A percentile compares a stretch with the other conserved stretches of the same genome.
These are phyloP conservation scores for Trichoderma brevicompactum DNA, from an alignment of 2,329 filamentous ascomycete species.

Conservation along the genomic window DNA sequence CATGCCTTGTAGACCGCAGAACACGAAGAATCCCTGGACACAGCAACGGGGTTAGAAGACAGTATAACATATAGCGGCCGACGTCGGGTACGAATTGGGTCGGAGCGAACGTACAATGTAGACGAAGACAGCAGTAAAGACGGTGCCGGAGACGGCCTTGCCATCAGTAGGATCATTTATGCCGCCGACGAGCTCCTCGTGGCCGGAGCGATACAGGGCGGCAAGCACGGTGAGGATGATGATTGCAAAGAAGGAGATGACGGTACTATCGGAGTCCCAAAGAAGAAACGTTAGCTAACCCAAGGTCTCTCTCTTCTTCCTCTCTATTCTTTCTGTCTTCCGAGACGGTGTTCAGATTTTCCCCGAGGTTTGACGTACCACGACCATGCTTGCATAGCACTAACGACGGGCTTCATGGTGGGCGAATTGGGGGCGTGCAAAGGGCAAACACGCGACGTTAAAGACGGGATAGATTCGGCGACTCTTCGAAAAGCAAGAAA, in stretches of 20 bases:
- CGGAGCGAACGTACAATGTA: conserved; percentile 71
- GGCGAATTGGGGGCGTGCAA: conserved; percentile 30
- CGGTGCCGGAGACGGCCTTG: conserved; percentile 76
- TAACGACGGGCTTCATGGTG: conserved; percentile 93
- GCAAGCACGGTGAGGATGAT: conserved; percentile 67
- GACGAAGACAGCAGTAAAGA: conserved; percentile 86
- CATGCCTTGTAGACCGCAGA: conserved; percentile 87
- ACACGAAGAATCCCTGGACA: conserved; percentile 81
- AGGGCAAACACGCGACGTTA: neutral
- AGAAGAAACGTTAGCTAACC: neutral
- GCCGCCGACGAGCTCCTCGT: conserved; percentile 83
- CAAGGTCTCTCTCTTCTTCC: neutral
- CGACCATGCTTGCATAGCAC: conserved; percentile 90
- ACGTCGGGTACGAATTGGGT: neutral
- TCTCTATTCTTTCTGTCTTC: neutral
- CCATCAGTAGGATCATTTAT: conserved; percentile 73
- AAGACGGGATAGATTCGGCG: neutral
- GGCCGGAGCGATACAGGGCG: conserved; percentile 75
- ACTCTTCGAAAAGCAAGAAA: neutral
- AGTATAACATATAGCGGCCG: neutral
- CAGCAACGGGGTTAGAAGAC: neutral
- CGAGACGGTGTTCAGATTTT: neutral
- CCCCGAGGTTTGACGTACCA: conserved; percentile 64
- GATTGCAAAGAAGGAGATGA: conserved; percentile 69
- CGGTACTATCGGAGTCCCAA: conserved; percentile 59